Conservation (phyloP, 495 filamentous ascomycete species). For the Aspergillus funiculosus region DNA sequence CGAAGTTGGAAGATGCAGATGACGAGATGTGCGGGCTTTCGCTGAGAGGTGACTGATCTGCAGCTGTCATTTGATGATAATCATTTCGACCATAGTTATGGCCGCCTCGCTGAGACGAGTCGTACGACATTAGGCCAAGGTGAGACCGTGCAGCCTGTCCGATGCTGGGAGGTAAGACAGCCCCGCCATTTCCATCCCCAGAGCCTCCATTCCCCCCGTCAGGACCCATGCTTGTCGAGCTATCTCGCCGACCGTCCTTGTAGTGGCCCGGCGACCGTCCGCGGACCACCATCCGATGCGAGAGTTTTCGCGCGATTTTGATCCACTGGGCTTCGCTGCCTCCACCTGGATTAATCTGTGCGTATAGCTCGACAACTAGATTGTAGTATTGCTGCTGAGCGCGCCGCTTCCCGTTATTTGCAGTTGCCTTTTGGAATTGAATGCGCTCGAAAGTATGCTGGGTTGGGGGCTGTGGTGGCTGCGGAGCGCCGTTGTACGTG, state of each 20-base stretch:
- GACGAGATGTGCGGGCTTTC: constrained; percentile 42
- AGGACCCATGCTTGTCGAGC: constrained; percentile 64
- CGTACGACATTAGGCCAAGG: constrained; percentile 34
- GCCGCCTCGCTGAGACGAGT: constrained; percentile 30
- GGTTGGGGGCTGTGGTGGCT: constrained; percentile 38
- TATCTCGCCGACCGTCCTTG: constrained; percentile 71
- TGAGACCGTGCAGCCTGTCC: constrained; percentile 33
- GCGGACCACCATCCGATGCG: constrained; percentile 85
- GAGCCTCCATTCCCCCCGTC: constrained; percentile 46
- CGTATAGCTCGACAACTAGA: constrained; percentile 82
- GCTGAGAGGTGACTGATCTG: constrained; percentile 37
- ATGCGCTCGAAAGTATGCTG: constrained; percentile 79
- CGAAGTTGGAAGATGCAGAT: constrained; percentile 39
- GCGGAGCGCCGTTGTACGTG: constrained; percentile 28
- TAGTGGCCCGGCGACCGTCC: constrained; percentile 92
- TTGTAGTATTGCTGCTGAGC: constrained; percentile 94
- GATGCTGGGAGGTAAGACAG: constrained; percentile 31
- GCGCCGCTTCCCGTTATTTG: constrained; percentile 90
- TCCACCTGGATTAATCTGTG: constrained; percentile 52
- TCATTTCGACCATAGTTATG: constrained; percentile 33
- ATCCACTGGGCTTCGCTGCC: constrained; percentile 49
- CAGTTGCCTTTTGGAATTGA: constrained; percentile 93
- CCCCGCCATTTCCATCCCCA: constrained; percentile 28
- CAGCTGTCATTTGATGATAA: constrained; percentile 31
- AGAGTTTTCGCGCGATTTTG: constrained; percentile 73